A percentile compares a stretch with the other conserved stretches of the same genome.
phyloP scores from a whole-genome alignment of 2,329 filamentous ascomycete species.

The Metarhizium humberi region DNA sequence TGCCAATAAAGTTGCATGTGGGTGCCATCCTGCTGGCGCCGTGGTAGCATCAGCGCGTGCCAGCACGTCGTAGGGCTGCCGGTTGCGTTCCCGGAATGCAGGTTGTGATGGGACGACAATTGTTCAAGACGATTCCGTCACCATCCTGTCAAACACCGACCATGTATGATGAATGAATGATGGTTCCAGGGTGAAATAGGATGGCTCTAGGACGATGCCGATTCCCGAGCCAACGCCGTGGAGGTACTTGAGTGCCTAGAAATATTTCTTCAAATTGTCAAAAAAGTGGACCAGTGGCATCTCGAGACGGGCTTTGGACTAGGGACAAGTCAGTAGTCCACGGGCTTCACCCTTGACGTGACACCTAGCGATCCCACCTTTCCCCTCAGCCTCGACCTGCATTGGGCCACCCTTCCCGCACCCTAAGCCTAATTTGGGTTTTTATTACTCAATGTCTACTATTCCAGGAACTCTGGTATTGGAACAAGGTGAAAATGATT shows the following conservation, averaged over 20 bases:
- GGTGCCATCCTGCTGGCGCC: not conserved
- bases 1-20: not conserved
- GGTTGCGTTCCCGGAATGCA: not conserved
- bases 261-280: too few relatives aligned
- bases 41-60: not conserved
- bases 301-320: too few relatives aligned
- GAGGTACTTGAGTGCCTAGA: not conserved
- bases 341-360: not conserved
- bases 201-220: not conserved
- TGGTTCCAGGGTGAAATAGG: too few relatives aligned
- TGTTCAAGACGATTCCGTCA: too few relatives aligned
- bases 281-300: too few relatives aligned
- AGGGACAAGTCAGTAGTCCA: too few relatives aligned
- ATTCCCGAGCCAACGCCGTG: constrained; percentile 5
- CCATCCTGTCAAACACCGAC: not conserved
- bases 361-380: not conserved
- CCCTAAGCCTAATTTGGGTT: constrained; percentile 9
- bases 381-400: constrained; percentile 2
- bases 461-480: not conserved
- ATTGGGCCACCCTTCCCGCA: not conserved
- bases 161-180: not conserved
- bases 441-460: constrained; percentile 16
- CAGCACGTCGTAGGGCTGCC: not conserved
- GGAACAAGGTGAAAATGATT: not conserved
- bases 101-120: not conserved